Evolutionary conservation across 208 protist genomes (phyloP).

Genomic region (Wallacemonas sp.): DNA sequence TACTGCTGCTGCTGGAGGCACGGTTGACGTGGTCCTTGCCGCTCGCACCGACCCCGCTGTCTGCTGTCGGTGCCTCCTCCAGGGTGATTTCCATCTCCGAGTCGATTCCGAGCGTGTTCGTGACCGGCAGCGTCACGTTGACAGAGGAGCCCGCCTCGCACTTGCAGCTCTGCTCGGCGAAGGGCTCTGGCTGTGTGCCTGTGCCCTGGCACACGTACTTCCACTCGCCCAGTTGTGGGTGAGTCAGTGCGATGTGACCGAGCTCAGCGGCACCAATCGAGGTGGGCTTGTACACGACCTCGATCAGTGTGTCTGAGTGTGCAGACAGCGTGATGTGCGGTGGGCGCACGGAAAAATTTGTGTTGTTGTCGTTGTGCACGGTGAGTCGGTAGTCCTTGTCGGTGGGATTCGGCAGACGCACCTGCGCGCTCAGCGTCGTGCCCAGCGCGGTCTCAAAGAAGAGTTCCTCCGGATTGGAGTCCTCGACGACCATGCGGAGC

Average conservation of each 20-base stretch:
- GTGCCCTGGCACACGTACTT: slow-evolving; percentile 69
- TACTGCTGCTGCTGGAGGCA: no score
- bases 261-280: slow-evolving; percentile 56
- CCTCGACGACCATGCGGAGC: slow-evolving; percentile 75
- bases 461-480: slow-evolving; percentile 71
- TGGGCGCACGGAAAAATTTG: slow-evolving; percentile 59
- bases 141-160: slow-evolving; percentile 48
- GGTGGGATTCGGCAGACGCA: slow-evolving; percentile 81
- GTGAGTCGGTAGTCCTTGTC: slow-evolving; percentile 42
- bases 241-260: slow-evolving; percentile 51
- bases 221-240: slow-evolving; percentile 80
- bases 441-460: slow-evolving; percentile 77
- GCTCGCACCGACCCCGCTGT: no score
- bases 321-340: slow-evolving; percentile 49
- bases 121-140: slow-evolving; percentile 53
- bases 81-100: slow-evolving; percentile 39
- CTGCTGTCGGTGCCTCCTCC: no score
- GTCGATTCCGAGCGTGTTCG: slow-evolving; percentile 71
- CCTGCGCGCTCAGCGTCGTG: slow-evolving; percentile 39
- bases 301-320: slow-evolving; percentile 46
- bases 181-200: slow-evolving; percentile 57
- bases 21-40: no score
- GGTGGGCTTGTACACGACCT: slow-evolving; percentile 82
- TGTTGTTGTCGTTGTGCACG: slow-evolving; percentile 63
- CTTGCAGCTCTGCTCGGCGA: slow-evolving; percentile 34